Conservation (phyloP, 2,329 filamentous ascomycete genomes). For the Spiromastix sp. region DNA sequence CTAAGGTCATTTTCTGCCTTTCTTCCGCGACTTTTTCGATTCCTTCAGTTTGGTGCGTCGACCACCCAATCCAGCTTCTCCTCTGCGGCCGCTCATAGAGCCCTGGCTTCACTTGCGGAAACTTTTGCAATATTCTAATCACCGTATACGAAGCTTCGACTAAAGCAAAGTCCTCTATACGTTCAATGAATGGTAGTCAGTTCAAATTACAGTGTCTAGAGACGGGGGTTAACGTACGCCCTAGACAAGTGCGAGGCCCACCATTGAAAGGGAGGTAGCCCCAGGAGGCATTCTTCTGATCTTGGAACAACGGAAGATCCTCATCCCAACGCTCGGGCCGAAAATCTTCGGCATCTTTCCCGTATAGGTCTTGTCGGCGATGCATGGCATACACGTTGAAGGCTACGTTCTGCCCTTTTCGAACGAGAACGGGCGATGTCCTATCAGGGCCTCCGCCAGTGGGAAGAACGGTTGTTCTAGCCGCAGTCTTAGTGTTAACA, state of each 20-base stretch:
- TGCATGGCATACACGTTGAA: constrained; percentile 68
- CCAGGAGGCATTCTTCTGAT: constrained; percentile 44
- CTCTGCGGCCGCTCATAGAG: not conserved
- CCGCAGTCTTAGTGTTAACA: constrained; percentile 32
- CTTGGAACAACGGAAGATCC: constrained; percentile 42
- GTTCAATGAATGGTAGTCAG: too few species aligned
- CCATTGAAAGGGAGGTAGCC: constrained; percentile 67
- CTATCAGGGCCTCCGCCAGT: constrained; percentile 52
- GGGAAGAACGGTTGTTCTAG: constrained; percentile 34
- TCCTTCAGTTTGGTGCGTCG: not conserved
- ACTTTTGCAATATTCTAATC: constrained; percentile 30
- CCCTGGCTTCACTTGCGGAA: constrained; percentile 23
- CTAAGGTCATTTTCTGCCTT: not conserved
- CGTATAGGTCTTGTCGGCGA: constrained; percentile 52
- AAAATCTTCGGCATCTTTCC: constrained; percentile 33
- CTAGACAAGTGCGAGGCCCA: constrained; percentile 62
- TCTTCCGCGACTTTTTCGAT: not conserved
- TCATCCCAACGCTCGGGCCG: constrained; percentile 56
- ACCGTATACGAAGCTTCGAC: constrained; percentile 45
- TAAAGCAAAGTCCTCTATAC: constrained; percentile 43
- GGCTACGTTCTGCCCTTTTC: constrained; percentile 53
- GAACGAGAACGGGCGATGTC: constrained; percentile 51
- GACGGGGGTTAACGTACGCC: constrained; percentile 27
- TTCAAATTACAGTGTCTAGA: too few species aligned
- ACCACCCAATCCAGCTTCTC: not conserved